These are phyloP conservation scores for Aspergillus caelatus DNA, from an alignment of 2,329 filamentous ascomycete genomes.

Conservation along the genomic window DNA sequence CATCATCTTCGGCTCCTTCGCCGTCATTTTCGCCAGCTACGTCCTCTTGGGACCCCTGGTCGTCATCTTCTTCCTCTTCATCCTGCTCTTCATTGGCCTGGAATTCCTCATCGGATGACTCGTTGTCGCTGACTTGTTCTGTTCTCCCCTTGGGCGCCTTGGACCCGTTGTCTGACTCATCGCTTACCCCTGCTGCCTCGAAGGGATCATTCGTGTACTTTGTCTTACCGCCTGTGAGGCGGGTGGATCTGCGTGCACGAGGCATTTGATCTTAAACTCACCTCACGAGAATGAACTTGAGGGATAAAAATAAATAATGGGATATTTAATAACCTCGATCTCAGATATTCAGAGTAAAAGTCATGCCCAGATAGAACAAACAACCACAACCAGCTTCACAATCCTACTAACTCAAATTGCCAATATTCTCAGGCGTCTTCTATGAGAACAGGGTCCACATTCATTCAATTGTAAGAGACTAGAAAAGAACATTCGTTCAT, in stretches of 20 bases:
- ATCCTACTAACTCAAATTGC: not conserved
- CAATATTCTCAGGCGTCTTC: not conserved
- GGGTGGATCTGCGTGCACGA: slow-evolving; percentile 37
- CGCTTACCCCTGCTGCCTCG: slow-evolving; percentile 35
- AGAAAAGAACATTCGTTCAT: not conserved
- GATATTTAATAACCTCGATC: not conserved
- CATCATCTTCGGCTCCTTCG: slow-evolving; percentile 11
- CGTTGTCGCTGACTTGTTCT: slow-evolving; percentile 18
- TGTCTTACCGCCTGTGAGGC: slow-evolving; percentile 32
- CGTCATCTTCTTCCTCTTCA: slow-evolving; percentile 20
- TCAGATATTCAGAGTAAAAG: not conserved
- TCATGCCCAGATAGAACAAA: not conserved
- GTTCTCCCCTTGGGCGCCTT: slow-evolving; percentile 11
- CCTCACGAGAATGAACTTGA: not conserved
- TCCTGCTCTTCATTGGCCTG: slow-evolving; percentile 25
- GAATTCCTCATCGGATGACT: slow-evolving; percentile 41
- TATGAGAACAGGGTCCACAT: not conserved
- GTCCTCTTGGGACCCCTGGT: slow-evolving; percentile 17
- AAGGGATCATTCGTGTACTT: slow-evolving; percentile 42
- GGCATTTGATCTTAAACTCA: slow-evolving; percentile 21
- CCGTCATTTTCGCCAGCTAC: slow-evolving; percentile 16
- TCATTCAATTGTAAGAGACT: not conserved
- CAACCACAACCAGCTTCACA: not conserved
- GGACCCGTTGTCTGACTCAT: slow-evolving; percentile 26
- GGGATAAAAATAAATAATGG: not conserved